Evolutionary conservation across 176 grass and related monocot species (phyloP).

Genomic region (Oryza punctata): DNA sequence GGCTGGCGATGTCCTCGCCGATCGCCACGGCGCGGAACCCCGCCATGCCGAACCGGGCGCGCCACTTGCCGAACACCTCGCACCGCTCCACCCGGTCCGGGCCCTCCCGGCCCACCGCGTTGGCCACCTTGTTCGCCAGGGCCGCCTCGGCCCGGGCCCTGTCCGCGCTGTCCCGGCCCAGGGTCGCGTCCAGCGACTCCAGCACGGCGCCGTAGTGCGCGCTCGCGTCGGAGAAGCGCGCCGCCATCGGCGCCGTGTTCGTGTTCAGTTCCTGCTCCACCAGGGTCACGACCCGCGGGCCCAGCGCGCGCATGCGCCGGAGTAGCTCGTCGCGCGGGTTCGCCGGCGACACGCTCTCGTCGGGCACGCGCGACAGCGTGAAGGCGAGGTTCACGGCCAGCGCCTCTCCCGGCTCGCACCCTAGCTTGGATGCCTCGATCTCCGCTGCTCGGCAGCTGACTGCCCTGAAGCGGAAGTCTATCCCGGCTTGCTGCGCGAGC

Average conservation of each 20-base stretch:
- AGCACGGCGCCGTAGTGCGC: slow-evolving; percentile 64
- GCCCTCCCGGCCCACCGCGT: slow-evolving; percentile 71
- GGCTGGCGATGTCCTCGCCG: slow-evolving; percentile 35
- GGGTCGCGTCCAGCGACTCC: slow-evolving; percentile 64
- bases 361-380: slow-evolving; percentile 68
- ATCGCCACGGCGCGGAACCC: slow-evolving; percentile 56
- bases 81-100: slow-evolving; percentile 76
- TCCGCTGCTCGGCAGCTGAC: slow-evolving; percentile 57
- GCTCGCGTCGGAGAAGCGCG: slow-evolving; percentile 73
- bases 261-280: slow-evolving; percentile 92
- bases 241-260: slow-evolving; percentile 69
- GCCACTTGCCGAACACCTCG: slow-evolving; percentile 90
- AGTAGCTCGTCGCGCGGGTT: slow-evolving; percentile 93
- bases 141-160: slow-evolving; percentile 55
- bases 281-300: slow-evolving; percentile 60
- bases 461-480: slow-evolving; percentile 54
- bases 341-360: slow-evolving; percentile 89
- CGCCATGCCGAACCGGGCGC: slow-evolving; percentile 81
- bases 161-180: slow-evolving; percentile 33
- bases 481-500: slow-evolving; percentile 48
- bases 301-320: slow-evolving; percentile 74
- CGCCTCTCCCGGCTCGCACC: slow-evolving; percentile 68
- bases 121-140: slow-evolving; percentile 58
- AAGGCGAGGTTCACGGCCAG: slow-evolving; percentile 89
- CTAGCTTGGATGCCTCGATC: slow-evolving; percentile 50